A percentile compares a stretch with the other conserved stretches of the same genome.
Conservation (phyloP, 495 filamentous ascomycete species). For the Aspergillus homomorphus region DNA sequence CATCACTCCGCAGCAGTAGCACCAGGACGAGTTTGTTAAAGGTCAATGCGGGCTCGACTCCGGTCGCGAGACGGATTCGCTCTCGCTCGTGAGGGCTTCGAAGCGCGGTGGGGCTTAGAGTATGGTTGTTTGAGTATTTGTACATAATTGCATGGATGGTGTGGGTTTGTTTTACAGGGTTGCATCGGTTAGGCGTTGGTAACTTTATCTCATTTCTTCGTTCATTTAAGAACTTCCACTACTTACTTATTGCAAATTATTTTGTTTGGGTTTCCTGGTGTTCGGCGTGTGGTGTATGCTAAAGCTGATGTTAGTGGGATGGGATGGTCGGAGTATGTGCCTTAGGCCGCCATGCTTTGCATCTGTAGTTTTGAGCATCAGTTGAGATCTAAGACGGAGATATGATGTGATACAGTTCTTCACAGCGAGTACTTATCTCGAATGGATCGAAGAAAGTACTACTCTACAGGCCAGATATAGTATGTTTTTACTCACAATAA, state of each 20-base stretch:
- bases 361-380: too few species aligned
- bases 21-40: slow-evolving; percentile 35
- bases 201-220: not conserved
- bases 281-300: not conserved
- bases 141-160: not conserved
- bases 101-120: not conserved
- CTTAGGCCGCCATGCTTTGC: too few species aligned
- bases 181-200: not conserved
- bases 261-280: not conserved
- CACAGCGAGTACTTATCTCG: too few species aligned
- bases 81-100: slow-evolving; percentile 26
- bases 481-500: too few species aligned
- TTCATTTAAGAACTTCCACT: not conserved
- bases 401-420: too few species aligned
- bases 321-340: too few species aligned
- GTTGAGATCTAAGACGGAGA: too few species aligned
- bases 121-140: not conserved
- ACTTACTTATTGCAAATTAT: not conserved
- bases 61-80: slow-evolving; percentile 40
- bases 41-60: slow-evolving; percentile 41
- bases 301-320: too few species aligned
- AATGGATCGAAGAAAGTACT: too few species aligned
- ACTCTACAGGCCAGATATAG: too few species aligned
- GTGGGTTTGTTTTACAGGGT: not conserved
- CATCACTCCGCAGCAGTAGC: slow-evolving; percentile 16